phyloP scores from a whole-genome alignment of 2,329 filamentous ascomycete species.

The Fusarium austroafricanum region DNA sequence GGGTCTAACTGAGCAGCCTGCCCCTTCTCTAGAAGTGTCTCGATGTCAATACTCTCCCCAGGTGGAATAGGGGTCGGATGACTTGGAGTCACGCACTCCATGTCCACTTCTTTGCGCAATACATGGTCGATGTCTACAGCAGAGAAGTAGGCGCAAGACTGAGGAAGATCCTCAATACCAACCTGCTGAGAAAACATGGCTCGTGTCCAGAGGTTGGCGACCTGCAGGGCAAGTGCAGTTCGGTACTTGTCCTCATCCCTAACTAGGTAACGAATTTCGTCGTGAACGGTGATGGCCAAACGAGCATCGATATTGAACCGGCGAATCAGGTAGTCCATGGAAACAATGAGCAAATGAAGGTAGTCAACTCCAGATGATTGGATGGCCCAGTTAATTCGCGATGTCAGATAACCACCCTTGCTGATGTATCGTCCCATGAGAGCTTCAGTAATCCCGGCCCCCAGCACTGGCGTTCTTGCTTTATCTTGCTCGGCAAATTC shows the following conservation, averaged over 20 bases:
- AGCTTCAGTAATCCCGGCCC: slow-evolving; percentile 95
- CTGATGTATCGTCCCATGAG: slow-evolving; percentile 88
- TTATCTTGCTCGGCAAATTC: slow-evolving; percentile 96
- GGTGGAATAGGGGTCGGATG: slow-evolving; percentile 81
- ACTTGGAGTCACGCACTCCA: slow-evolving; percentile 95
- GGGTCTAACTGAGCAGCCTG: slow-evolving; percentile 76
- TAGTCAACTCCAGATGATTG: slow-evolving; percentile 98
- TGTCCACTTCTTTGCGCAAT: slow-evolving; percentile 96
- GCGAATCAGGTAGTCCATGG: slow-evolving; percentile 92
- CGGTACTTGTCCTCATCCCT: slow-evolving; percentile 87
- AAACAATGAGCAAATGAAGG: slow-evolving; percentile 89
- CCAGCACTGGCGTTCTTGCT: slow-evolving; percentile 90
- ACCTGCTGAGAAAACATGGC: slow-evolving; percentile 98
- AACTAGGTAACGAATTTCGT: slow-evolving; percentile 95
- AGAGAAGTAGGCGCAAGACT: slow-evolving; percentile 94
- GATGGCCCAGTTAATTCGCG: slow-evolving; percentile 98
- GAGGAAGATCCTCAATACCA: slow-evolving; percentile 93
- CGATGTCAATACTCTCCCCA: slow-evolving; percentile 89
- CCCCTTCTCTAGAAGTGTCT: slow-evolving; percentile 79
- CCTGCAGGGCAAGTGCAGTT: slow-evolving; percentile 90
- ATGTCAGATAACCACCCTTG: slow-evolving; percentile 93
- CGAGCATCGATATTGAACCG: slow-evolving; percentile 88
- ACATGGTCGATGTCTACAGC: slow-evolving; percentile 96
- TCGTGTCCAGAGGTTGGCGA: slow-evolving; percentile 95
- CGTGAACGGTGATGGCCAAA: slow-evolving; percentile 93